These are phyloP conservation scores for Populus simonii DNA, from an alignment of 345 rosid species.

Conservation along the genomic window DNA sequence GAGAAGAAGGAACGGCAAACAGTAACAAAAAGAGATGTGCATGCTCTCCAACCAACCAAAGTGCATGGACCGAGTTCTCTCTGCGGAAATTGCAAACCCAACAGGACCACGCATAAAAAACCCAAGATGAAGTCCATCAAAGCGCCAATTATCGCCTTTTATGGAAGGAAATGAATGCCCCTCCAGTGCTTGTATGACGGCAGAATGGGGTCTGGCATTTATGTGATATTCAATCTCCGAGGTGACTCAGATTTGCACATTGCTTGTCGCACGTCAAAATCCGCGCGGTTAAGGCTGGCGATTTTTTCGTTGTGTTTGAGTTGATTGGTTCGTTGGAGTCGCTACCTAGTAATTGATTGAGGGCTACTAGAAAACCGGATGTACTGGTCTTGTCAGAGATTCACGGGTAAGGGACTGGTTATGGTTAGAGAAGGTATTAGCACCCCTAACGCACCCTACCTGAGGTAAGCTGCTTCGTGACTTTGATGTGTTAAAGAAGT, in stretches of 20 bases:
- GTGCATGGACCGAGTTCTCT: constrained; percentile 28
- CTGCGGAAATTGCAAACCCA: background rate
- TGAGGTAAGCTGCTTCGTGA: no score
- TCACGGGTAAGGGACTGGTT: no score
- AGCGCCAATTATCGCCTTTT: constrained; percentile 19
- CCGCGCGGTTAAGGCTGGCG: no score
- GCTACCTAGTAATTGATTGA: no score
- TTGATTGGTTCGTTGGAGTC: no score
- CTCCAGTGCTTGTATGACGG: background rate
- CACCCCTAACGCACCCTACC: no score
- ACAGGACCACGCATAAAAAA: background rate
- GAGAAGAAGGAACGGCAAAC: background rate
- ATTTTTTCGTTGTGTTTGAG: no score
- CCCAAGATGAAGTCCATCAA: constrained; percentile 2
- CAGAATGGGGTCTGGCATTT: constrained; percentile 2
- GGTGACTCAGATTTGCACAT: constrained; percentile 32
- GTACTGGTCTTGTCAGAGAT: no score
- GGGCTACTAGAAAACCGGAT: no score
- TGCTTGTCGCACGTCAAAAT: no score
- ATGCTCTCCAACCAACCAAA: constrained; percentile 22
- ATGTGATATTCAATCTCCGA: constrained; percentile 5
- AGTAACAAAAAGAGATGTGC: constrained; percentile 8
- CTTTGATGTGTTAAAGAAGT: no score
- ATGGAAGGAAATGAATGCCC: constrained; percentile 12
- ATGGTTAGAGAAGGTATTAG: no score